phyloP scores from a whole-genome alignment of 208 protist genomes.

The Porcisia deanei region DNA sequence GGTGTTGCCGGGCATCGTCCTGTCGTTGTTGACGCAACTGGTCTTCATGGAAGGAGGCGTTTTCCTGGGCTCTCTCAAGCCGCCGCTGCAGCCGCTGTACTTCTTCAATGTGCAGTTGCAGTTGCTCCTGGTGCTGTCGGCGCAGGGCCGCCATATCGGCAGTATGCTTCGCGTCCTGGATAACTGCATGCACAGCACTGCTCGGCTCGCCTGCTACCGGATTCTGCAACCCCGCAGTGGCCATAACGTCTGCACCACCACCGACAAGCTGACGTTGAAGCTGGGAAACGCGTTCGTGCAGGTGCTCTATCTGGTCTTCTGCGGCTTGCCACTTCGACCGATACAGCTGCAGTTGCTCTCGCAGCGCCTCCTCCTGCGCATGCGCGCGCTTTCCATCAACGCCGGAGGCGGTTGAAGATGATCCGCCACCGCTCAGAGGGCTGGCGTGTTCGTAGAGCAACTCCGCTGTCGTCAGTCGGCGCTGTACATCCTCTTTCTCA shows the following conservation, averaged over 20 bases:
- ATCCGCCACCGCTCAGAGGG: neutral
- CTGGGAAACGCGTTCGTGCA: conserved; percentile 32
- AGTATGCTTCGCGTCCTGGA: conserved; percentile 11
- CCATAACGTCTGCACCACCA: neutral
- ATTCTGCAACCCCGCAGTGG: neutral
- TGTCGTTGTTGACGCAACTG: conserved; percentile 51
- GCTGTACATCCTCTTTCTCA: conserved; percentile 19
- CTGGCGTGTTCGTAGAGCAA: conserved; percentile 35
- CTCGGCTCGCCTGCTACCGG: neutral
- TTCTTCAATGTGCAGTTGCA: conserved; percentile 46
- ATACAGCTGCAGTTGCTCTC: conserved; percentile 48
- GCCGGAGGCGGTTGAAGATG: neutral
- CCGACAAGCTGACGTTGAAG: conserved; percentile 23
- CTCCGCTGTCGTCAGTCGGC: conserved; percentile 27
- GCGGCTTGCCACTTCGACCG: conserved; percentile 54
- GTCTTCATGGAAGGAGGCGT: conserved; percentile 41
- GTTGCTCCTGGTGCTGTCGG: conserved; percentile 39
- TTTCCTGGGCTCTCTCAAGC: conserved; percentile 57
- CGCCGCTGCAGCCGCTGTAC: conserved; percentile 57
- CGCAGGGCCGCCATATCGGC: conserved; percentile 10
- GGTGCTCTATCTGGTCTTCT: conserved; percentile 48
- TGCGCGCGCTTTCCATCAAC: neutral
- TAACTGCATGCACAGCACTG: neutral
- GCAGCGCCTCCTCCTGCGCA: conserved; percentile 25
- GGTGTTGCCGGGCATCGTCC: conserved; percentile 41